These are phyloP conservation scores for Fibroporia radiculosa DNA, from an alignment of 768 basidiomycete species.

Conservation along the genomic window DNA sequence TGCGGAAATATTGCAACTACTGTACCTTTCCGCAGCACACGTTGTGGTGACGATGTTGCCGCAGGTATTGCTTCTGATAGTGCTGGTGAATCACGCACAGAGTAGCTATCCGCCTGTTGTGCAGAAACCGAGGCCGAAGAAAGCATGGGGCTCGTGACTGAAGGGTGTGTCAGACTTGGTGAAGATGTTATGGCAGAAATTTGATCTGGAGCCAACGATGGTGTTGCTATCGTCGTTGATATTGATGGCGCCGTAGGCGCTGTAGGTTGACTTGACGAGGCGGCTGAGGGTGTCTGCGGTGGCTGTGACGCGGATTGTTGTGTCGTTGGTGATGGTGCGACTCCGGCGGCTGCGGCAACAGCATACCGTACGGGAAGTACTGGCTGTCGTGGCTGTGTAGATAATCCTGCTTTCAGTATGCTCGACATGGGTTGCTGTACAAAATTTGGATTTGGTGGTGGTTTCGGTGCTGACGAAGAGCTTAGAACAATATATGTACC, in stretches of 20 bases:
- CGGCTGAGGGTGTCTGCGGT: constrained; percentile 31
- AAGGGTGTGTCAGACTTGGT: constrained; percentile 81
- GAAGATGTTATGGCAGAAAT: constrained; percentile 44
- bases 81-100: constrained; percentile 64
- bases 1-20: constrained; percentile 4
- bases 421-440: constrained; percentile 67
- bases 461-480: constrained; percentile 44
- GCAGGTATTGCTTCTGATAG: constrained; percentile 57
- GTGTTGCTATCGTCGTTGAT: constrained; percentile 23
- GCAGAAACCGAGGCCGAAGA: constrained; percentile 57
- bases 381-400: constrained; percentile 46
- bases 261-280: constrained; percentile 28
- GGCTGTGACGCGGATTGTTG: constrained; percentile 20
- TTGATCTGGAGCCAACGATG: constrained; percentile 28
- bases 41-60: constrained; percentile 56
- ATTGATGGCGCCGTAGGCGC: constrained; percentile 33
- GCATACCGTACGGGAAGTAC: constrained; percentile 75
- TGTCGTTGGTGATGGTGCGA: constrained; percentile 32
- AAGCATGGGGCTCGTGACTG: constrained; percentile 73
- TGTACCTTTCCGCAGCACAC: constrained; percentile 43
- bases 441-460: constrained; percentile 76
- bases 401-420: constrained; percentile 71
- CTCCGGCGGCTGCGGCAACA: constrained; percentile 76
- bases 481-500: background rate
- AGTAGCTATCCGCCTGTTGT: constrained; percentile 58